phyloP scores from a whole-genome alignment of 2,329 filamentous ascomycete genomes.

The Epichloe gansuensis region DNA sequence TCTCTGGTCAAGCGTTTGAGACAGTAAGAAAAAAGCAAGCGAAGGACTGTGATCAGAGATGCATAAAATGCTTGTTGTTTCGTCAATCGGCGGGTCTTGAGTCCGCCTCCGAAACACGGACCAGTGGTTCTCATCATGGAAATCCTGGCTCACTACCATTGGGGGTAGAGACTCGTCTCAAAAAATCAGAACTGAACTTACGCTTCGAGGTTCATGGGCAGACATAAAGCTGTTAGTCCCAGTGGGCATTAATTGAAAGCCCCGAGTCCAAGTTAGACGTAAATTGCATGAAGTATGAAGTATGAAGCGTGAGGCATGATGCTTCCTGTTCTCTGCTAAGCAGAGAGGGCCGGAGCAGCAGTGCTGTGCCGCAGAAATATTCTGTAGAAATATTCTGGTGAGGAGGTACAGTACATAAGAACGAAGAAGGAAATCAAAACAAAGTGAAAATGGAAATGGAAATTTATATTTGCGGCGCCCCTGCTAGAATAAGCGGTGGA shows the following conservation, averaged over 20 bases:
- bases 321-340: neutral
- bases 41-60: constrained; percentile 47
- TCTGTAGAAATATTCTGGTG: neutral
- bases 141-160: constrained; percentile 1
- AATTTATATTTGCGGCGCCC: constrained; percentile 4
- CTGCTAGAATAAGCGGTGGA: neutral
- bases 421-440: no score
- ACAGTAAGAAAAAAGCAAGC: neutral
- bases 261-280: neutral
- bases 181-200: constrained; percentile 1
- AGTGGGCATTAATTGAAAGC: neutral
- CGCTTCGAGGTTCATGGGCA: neutral
- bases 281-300: neutral
- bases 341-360: neutral
- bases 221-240: neutral
- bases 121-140: constrained; percentile 71
- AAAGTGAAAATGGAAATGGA: neutral
- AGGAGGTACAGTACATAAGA: neutral
- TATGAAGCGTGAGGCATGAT: neutral
- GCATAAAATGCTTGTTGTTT: constrained; percentile 58
- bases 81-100: constrained; percentile 84
- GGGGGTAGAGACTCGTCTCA: neutral
- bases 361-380: neutral
- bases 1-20: neutral
- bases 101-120: constrained; percentile 89